Evolutionary conservation across 1,284 basidiomycete genomes (phyloP).

Genomic region (Lignosus rhinocerotis): DNA sequence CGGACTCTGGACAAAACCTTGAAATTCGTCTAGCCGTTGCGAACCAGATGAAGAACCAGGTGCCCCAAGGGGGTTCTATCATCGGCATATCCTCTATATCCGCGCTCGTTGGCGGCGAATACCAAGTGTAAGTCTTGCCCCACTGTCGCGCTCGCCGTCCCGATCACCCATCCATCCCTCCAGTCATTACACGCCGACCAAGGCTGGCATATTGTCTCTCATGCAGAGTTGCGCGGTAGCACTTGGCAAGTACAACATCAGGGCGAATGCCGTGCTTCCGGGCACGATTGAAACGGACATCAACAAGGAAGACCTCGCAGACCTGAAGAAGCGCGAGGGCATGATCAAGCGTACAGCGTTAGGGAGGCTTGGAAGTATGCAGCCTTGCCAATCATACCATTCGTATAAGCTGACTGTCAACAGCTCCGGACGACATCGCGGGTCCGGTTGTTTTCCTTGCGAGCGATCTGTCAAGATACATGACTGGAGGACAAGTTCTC

Average conservation of each 20-base stretch:
- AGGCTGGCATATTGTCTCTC: constrained; percentile 77
- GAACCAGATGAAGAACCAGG: constrained; percentile 74
- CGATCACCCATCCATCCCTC: not conserved
- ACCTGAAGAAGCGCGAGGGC: constrained; percentile 59
- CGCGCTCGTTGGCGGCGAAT: constrained; percentile 75
- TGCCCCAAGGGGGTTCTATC: constrained; percentile 72
- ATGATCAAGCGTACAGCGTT: constrained; percentile 72
- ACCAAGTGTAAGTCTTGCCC: constrained; percentile 53
- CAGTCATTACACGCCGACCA: constrained; percentile 81
- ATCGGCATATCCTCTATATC: constrained; percentile 79
- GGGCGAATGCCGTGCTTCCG: constrained; percentile 68
- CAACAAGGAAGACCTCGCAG: constrained; percentile 74
- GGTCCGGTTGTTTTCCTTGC: constrained; percentile 79
- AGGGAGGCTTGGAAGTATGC: constrained; percentile 64
- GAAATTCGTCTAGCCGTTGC: constrained; percentile 56
- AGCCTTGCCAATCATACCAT: not conserved
- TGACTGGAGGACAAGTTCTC: constrained; percentile 68
- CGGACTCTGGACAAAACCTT: not conserved
- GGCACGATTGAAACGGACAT: constrained; percentile 81
- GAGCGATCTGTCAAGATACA: constrained; percentile 74
- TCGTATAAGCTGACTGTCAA: constrained; percentile 5
- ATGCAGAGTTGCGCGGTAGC: constrained; percentile 86
- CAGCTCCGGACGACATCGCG: constrained; percentile 73
- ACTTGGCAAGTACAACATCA: constrained; percentile 73
- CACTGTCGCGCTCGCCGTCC: not conserved